Percentiles rank a stretch among this genome's conserved stretches.
Conservation (phyloP, 208 protist genomes). For the Balamuthia mandrillaris region DNA sequence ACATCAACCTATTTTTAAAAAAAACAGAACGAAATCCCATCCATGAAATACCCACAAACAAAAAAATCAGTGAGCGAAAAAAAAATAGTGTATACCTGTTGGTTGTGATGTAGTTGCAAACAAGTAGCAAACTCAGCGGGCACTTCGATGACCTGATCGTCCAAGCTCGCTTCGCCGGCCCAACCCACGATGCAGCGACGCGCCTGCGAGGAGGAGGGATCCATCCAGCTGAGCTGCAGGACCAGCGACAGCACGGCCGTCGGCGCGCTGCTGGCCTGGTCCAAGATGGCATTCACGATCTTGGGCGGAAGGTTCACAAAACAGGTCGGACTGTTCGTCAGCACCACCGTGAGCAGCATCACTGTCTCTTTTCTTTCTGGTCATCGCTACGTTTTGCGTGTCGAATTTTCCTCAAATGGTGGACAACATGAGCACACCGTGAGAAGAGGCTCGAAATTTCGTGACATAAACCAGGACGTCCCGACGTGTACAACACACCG, state of each 20-base stretch:
- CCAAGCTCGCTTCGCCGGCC: not conserved
- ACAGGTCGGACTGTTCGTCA: slow-evolving; percentile 40
- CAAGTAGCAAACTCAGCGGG: not conserved
- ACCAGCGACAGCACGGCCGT: not conserved
- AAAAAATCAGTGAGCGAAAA: not conserved
- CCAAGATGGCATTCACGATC: slow-evolving; percentile 27
- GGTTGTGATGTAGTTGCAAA: not conserved
- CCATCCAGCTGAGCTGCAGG: not conserved
- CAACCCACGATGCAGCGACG: not conserved
- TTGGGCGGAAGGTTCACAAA: slow-evolving; percentile 47
- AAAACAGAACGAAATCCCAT: not conserved
- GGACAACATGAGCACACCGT: no score
- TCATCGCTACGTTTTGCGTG: no score
- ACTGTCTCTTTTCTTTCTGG: no score
- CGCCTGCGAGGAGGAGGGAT: not conserved
- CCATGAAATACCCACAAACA: not conserved
- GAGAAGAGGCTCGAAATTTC: no score
- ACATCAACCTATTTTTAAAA: not conserved
- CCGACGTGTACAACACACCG: no score
- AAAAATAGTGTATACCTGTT: not conserved
- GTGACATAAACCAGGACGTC: no score
- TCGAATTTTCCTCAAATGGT: no score
- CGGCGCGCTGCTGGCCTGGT: not conserved
- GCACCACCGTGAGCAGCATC: slow-evolving; percentile 36
- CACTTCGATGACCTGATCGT: not conserved